phyloP scores from a whole-genome alignment of 2,329 filamentous ascomycete species.

The Cercospora citrullina region DNA sequence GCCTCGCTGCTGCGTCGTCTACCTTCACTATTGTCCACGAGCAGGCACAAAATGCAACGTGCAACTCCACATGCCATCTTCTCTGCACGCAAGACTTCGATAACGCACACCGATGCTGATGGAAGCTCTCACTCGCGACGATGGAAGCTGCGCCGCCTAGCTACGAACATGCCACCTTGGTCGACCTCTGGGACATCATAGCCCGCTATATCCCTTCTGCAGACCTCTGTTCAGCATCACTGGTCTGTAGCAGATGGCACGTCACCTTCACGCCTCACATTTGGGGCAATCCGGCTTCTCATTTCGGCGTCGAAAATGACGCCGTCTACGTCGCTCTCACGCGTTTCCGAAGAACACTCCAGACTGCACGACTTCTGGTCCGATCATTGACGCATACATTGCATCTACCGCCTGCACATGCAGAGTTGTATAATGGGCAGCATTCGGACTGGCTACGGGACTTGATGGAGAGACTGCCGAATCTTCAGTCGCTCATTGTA shows the following conservation, averaged over 20 bases:
- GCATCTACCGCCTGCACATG: conserved; percentile 60
- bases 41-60: background rate
- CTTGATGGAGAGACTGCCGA: conserved; percentile 58
- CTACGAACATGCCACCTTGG: conserved; percentile 58
- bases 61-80: background rate
- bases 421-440: conserved; percentile 61
- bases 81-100: background rate
- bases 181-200: conserved; percentile 58
- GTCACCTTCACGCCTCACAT: conserved; percentile 59
- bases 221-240: conserved; percentile 56
- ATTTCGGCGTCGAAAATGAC: conserved; percentile 62
- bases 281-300: conserved; percentile 63
- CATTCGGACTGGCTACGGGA: conserved; percentile 61
- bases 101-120: background rate
- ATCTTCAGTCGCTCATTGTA: conserved; percentile 60
- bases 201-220: conserved; percentile 58
- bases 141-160: conserved; percentile 62
- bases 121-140: background rate
- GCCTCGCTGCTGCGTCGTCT: background rate
- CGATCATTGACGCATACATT: conserved; percentile 61
- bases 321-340: conserved; percentile 62
- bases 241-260: conserved; percentile 61
- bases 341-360: conserved; percentile 58
- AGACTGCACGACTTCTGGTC: conserved; percentile 54
- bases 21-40: background rate